Evolutionary conservation across 495 filamentous ascomycete genomes (phyloP).

Genomic region (Gamarada debralockiae): DNA sequence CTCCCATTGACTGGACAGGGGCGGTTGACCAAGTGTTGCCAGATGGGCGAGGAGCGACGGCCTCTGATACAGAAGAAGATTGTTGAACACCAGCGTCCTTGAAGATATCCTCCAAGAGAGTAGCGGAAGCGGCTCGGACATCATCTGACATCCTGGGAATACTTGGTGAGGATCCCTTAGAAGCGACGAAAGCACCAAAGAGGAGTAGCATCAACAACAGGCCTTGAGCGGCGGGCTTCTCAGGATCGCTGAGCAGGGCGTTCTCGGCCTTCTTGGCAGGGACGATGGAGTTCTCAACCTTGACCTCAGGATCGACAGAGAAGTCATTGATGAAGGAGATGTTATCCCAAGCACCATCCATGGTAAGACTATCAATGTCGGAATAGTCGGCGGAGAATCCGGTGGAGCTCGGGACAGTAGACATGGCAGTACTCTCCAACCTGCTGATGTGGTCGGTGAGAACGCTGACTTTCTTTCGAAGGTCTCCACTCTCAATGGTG

Average conservation of each 20-base stretch:
- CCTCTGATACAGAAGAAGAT: constrained; percentile 38
- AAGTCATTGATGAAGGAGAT: constrained; percentile 69
- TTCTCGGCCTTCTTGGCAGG: constrained; percentile 52
- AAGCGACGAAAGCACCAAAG: constrained; percentile 94
- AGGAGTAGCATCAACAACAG: constrained; percentile 84
- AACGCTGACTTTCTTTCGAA: constrained; percentile 92
- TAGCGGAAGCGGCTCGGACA: constrained; percentile 86
- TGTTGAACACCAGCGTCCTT: constrained; percentile 66
- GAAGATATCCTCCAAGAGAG: constrained; percentile 83
- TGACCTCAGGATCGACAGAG: constrained; percentile 38
- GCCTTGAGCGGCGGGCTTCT: constrained; percentile 61
- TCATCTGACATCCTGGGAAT: constrained; percentile 90
- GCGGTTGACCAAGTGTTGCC: constrained; percentile 29
- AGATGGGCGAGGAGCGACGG: constrained; percentile 43
- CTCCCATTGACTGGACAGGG: constrained; percentile 39
- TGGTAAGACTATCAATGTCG: constrained; percentile 78
- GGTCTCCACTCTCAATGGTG: constrained; percentile 88
- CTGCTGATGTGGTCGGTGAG: constrained; percentile 82
- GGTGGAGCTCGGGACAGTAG: constrained; percentile 50
- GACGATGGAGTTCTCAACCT: constrained; percentile 52
- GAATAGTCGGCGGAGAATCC: constrained; percentile 65
- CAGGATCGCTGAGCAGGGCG: constrained; percentile 46
- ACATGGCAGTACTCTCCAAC: constrained; percentile 63
- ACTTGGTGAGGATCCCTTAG: constrained; percentile 63
- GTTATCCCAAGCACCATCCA: constrained; percentile 78